phyloP scores from a whole-genome alignment of 2,329 filamentous ascomycete species.

The Verticillium nubilum region DNA sequence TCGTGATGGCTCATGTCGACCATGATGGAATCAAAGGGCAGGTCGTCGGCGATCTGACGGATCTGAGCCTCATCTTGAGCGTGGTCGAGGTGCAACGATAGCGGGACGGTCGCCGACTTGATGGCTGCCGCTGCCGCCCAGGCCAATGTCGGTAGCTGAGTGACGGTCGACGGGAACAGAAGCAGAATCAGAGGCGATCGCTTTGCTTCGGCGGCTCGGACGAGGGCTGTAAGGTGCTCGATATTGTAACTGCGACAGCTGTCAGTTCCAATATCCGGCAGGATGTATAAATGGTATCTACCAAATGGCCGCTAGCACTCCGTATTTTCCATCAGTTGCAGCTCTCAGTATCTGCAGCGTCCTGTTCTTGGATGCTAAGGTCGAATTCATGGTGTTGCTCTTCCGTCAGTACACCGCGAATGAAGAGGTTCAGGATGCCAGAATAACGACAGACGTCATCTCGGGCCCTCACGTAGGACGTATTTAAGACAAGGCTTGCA shows the following conservation, averaged over 20 bases:
- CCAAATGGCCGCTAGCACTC: slow-evolving; percentile 36
- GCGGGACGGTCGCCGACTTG: slow-evolving; percentile 48
- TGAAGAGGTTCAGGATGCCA: too few relatives aligned
- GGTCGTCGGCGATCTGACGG: slow-evolving; percentile 42
- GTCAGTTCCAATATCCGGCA: background rate
- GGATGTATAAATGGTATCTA: slow-evolving; percentile 19
- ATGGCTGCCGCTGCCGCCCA: slow-evolving; percentile 49
- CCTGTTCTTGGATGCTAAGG: background rate
- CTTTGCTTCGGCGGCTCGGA: slow-evolving; percentile 63
- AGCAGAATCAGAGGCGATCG: slow-evolving; percentile 62
- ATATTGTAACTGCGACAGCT: slow-evolving; percentile 55
- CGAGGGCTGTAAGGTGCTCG: slow-evolving; percentile 63
- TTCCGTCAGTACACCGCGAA: too few relatives aligned
- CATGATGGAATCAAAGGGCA: slow-evolving; percentile 68
- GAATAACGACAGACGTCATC: too few relatives aligned
- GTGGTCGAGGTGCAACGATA: slow-evolving; percentile 63
- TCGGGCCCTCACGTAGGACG: too few relatives aligned
- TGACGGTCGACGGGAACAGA: slow-evolving; percentile 68
- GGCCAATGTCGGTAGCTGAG: slow-evolving; percentile 49
- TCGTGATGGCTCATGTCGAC: slow-evolving; percentile 73
- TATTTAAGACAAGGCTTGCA: too few relatives aligned
- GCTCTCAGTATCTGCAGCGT: slow-evolving; percentile 38
- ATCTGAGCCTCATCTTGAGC: slow-evolving; percentile 56
- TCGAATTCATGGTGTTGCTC: background rate
- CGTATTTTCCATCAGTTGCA: slow-evolving; percentile 48